phyloP scores from a whole-genome alignment of 2,329 filamentous ascomycete genomes.

The Alternaria metachromatica region DNA sequence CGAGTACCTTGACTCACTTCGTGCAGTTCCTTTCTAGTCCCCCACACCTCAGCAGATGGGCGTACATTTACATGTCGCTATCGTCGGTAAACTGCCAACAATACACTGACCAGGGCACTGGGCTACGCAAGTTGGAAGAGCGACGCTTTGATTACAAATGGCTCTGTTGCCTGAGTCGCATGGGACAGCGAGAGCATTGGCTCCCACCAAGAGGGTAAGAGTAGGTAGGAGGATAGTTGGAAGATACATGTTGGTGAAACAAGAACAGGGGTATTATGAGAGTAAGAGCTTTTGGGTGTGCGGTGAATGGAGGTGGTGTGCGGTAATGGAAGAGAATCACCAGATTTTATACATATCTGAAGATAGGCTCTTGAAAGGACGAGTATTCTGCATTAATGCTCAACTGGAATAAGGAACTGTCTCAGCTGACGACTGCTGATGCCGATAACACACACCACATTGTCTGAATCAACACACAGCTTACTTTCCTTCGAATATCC shows the following conservation, averaged over 20 bases:
- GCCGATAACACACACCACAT: not conserved
- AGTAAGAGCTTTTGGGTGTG: not conserved
- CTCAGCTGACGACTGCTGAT: not conserved
- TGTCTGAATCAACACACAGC: fast-evolving
- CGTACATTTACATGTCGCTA: not conserved
- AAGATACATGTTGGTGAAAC: not conserved
- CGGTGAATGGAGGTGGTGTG: fast-evolving
- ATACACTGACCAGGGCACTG: not conserved
- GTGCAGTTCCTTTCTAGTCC: no score
- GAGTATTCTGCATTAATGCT: not conserved
- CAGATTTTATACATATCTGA: not conserved
- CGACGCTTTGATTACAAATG: not conserved
- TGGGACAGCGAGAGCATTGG: fast-evolving
- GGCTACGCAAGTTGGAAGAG: not conserved
- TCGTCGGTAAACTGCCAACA: not conserved
- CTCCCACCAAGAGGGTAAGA: not conserved
- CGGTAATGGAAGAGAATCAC: not conserved
- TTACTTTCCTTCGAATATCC: not conserved
- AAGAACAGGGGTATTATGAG: fast-evolving
- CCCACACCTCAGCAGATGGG: not conserved
- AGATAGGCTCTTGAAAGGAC: not conserved
- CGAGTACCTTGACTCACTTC: no score
- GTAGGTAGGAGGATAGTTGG: not conserved
- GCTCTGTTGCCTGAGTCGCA: not conserved
- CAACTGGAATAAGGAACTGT: not conserved